Percentiles rank a stretch among this genome's conserved stretches.
These are phyloP conservation scores for Crithidia brevicula DNA, from an alignment of 208 protist species.

Conservation along the genomic window DNA sequence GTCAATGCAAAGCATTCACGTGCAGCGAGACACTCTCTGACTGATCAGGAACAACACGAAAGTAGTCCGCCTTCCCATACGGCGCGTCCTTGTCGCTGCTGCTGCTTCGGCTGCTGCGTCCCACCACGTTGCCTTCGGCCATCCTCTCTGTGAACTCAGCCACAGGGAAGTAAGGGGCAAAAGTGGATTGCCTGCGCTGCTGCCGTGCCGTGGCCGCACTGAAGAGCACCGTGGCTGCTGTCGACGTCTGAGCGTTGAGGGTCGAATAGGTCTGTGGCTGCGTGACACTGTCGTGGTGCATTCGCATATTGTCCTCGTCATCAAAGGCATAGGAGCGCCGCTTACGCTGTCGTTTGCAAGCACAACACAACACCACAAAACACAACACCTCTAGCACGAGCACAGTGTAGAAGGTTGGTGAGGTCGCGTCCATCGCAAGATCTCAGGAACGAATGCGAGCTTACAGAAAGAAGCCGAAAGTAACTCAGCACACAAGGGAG, in stretches of 20 bases:
- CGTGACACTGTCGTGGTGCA: background rate
- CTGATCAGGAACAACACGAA: too few relatives aligned
- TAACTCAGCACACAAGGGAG: background rate
- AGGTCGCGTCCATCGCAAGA: background rate
- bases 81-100: background rate
- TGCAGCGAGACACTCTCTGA: too few relatives aligned
- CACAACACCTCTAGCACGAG: background rate
- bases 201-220: background rate
- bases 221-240: constrained; percentile 5
- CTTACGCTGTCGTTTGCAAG: background rate
- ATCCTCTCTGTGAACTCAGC: background rate
- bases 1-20: too few relatives aligned
- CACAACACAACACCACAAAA: background rate
- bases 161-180: constrained; percentile 3
- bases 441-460: background rate
- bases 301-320: background rate
- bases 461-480: background rate
- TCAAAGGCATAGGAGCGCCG: background rate
- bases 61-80: constrained; percentile 9
- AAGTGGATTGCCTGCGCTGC: background rate
- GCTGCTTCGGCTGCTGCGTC: background rate
- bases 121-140: background rate
- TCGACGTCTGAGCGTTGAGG: too few relatives aligned
- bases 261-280: too few relatives aligned
- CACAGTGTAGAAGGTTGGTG: background rate